Conservation (phyloP, 768 basidiomycete species). For the Kockovaella imperatae region DNA sequence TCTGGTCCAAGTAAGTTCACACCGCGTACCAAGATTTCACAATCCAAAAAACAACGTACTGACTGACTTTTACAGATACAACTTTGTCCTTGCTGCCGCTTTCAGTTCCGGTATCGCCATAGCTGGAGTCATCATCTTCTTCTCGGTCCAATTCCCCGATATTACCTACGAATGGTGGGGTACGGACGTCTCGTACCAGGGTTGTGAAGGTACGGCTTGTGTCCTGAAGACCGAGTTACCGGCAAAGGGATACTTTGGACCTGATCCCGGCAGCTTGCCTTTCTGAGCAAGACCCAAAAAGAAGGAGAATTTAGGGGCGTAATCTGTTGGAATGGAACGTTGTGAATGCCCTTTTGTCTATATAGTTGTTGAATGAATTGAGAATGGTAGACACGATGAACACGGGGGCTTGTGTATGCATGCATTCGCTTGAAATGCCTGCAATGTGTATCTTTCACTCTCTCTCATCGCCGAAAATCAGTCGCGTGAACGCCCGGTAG, state of each 20-base stretch:
- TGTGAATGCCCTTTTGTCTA: too few species aligned
- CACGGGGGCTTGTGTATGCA: too few species aligned
- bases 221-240: conserved; percentile 11
- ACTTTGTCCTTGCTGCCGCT: conserved; percentile 38
- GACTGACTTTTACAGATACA: conserved; percentile 13
- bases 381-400: too few species aligned
- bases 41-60: not conserved
- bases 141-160: conserved; percentile 8
- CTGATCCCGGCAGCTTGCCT: conserved; percentile 3
- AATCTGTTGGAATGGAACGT: too few species aligned
- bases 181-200: conserved; percentile 18
- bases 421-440: too few species aligned
- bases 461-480: too few species aligned
- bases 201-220: conserved; percentile 15
- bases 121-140: conserved; percentile 44
- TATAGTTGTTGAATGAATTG: too few species aligned
- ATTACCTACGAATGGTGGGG: conserved; percentile 38
- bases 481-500: too few species aligned
- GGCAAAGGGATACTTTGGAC: conserved; percentile 23
- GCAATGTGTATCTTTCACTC: too few species aligned
- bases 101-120: conserved; percentile 41
- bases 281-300: too few species aligned
- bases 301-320: too few species aligned
- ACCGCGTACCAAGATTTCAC: too few species aligned
- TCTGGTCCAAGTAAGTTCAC: conserved; percentile 13